Evolutionary conservation across 371 early-diverging fungal genomes (phyloP), one percentile per base, ranked within the genome.

Genomic region (Nematocida sp.): DNA sequence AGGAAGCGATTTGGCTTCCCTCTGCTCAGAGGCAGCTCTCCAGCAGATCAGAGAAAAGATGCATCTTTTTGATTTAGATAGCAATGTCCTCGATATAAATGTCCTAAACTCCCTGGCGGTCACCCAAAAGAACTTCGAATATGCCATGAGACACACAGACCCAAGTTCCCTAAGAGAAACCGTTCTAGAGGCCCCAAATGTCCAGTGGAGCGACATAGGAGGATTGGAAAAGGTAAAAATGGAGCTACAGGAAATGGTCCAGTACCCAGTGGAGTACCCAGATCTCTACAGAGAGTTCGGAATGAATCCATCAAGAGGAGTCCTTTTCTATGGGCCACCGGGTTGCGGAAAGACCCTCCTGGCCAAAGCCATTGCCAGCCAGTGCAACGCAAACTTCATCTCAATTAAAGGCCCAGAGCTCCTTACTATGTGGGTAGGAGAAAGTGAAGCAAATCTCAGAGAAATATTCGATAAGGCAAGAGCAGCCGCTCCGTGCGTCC

Each of bases 381-480:
- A 98, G 86, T 97, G 98, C 86, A 94, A 97, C 83, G 97, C 98
- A 82, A 99, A 98, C 86, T 99, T 99, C 82, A 97, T 99, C 79
- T 93, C 93, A 23, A 92, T 99, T 87, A 99, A 90, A 87, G 99
- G 98, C 56, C 99, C 99, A 54, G 99, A 99, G 85, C 87, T 99
- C 66, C 86, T 99, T 65, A 97, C 94, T 56, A 99, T 95, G 97
- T 99, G 95, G 94, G 95, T 98, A 79, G 99, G 99, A 85, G 98
- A 99, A 84, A 94, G 94, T 38, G 99, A 99, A 85, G 93, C 95
- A 71, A 97, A 97, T 81, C 95, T 97, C 35, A 90, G 99, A 66
- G 95, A 97, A 82, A 92, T 98, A 28, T 99, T 99, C 86, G 97
- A 95, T 86, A 94, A 95, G 87, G 99, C 98, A 7, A 89, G 97